These are phyloP conservation scores for Pseudonitzschia multiseries DNA, from an alignment of 108 stramenopile genomes.

Conservation along the genomic window DNA sequence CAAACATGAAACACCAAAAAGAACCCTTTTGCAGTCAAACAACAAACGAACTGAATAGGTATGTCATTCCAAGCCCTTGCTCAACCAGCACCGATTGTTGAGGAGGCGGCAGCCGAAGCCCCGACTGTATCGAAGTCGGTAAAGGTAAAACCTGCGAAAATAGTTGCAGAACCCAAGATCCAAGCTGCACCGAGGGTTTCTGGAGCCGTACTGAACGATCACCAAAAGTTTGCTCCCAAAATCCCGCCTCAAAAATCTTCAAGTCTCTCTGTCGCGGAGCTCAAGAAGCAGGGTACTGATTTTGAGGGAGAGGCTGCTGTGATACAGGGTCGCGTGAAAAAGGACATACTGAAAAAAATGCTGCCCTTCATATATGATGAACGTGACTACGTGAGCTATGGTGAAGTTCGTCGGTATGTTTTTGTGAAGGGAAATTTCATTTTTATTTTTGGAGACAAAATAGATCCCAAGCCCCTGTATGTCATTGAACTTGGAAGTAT, in stretches of 20 bases:
- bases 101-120: slow-evolving; percentile 37
- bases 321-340: slow-evolving; percentile 46
- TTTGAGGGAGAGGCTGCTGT: slow-evolving; percentile 57
- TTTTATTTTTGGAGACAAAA: slow-evolving; percentile 55
- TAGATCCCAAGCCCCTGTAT: slow-evolving; percentile 59
- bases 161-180: slow-evolving; percentile 20
- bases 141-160: slow-evolving; percentile 33
- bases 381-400: slow-evolving; percentile 60
- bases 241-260: slow-evolving; percentile 1
- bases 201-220: slow-evolving; percentile 28
- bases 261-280: slow-evolving; percentile 31
- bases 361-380: slow-evolving; percentile 51
- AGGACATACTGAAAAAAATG: slow-evolving; percentile 39
- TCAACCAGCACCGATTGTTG: slow-evolving; percentile 59
- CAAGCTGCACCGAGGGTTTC: slow-evolving; percentile 38
- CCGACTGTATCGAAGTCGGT: slow-evolving; percentile 21
- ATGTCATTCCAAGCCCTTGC: slow-evolving; percentile 31
- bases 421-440: slow-evolving; percentile 44
- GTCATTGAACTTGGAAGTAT: slow-evolving; percentile 46
- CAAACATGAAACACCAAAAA: too few relatives aligned
- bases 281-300: slow-evolving; percentile 37
- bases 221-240: slow-evolving; percentile 31
- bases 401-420: slow-evolving; percentile 61
- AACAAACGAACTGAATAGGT: too few relatives aligned
- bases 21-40: too few relatives aligned